A percentile compares a stretch with the other conserved stretches of the same genome.
phyloP scores from a whole-genome alignment of 495 filamentous ascomycete genomes.

The Sabuloglossum arenarium region DNA sequence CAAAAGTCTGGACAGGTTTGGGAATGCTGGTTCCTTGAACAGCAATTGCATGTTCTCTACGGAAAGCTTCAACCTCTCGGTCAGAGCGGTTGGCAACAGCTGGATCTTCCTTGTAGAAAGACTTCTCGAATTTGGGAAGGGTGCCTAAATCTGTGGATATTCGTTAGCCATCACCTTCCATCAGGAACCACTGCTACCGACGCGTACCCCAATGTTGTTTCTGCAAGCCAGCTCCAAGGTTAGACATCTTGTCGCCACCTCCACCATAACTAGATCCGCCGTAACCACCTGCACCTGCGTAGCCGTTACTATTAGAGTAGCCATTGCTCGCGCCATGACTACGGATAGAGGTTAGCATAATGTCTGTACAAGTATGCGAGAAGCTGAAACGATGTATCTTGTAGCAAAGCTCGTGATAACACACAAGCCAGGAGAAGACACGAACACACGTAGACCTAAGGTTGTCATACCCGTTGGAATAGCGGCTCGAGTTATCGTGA shows the following conservation, averaged over 20 bases:
- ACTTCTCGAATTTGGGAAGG: conserved; percentile 94
- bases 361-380: neutral
- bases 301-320: conserved; percentile 27
- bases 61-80: conserved; percentile 70
- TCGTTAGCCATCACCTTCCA: conserved; percentile 8
- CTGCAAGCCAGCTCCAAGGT: conserved; percentile 69
- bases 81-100: conserved; percentile 51
- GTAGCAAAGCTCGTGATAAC: too few species aligned
- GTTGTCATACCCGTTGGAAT: conserved; percentile 20
- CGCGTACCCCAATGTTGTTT: conserved; percentile 68
- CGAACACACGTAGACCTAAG: conserved; percentile 11
- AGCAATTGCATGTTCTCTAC: conserved; percentile 58
- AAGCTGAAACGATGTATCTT: neutral
- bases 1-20: conserved; percentile 86
- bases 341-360: neutral
- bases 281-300: conserved; percentile 18
- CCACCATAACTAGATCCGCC: conserved; percentile 14
- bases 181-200: conserved; percentile 8
- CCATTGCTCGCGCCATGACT: conserved; percentile 26
- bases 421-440: neutral
- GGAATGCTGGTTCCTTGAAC: conserved; percentile 61
- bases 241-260: conserved; percentile 82
- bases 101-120: conserved; percentile 90
- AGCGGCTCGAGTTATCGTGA: conserved; percentile 7
- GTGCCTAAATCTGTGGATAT: conserved; percentile 39